Evolutionary conservation across 495 filamentous ascomycete genomes (phyloP), one percentile per base, ranked within the genome.

Genomic region (Lasiosphaeria miniovina): DNA sequence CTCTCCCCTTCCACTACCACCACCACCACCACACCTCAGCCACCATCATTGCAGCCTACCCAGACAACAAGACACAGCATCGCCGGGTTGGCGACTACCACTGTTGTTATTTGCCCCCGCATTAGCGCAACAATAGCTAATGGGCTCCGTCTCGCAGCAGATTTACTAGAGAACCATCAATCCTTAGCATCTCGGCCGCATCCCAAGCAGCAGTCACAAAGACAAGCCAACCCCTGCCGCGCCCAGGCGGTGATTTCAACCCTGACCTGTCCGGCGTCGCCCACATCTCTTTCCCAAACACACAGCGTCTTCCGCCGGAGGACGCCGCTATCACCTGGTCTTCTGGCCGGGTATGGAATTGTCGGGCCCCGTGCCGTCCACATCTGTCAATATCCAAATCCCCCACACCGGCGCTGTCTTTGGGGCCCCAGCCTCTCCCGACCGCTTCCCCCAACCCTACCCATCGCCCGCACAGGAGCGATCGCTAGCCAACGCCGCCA

Each of bases 221-320:
- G 11, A 0, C 43, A 11, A n/a, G 43, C 43, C 12, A 41, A 46
- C 32, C 24, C 41, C 40, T 41, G 51, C 14, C 11, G 43, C 52
- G 15, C 57, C 61, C 55, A 54, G 48, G 59, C 63, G 65, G 68
- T 65, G 63, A 63, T 61, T 34, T 43, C 62, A 55, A 62, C 52
- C 50, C 57, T 24, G 59, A 49, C 38, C 50, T n/a, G 49, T 43
- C 46, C 65, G 40, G 36, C 62, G 58, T 61, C 64, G 56, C 36
- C 52, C 14, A 59, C 17, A 45, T 35, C 41, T 36, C 34, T 58
- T 35, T 50, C 40, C 48, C 15, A 17, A 38, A 36, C 50, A 55
- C 38, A 8, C 15, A 33, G 33, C 8, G n/a, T 36, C 46, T 36
- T 24, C 17, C 32, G 17, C 24, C 52, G 46, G 34, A 35, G 17